Evolutionary conservation across 2,329 filamentous ascomycete genomes (phyloP), one percentile per base, ranked within the genome.

Genomic region (Phaeosphaeriaceae sp.): DNA sequence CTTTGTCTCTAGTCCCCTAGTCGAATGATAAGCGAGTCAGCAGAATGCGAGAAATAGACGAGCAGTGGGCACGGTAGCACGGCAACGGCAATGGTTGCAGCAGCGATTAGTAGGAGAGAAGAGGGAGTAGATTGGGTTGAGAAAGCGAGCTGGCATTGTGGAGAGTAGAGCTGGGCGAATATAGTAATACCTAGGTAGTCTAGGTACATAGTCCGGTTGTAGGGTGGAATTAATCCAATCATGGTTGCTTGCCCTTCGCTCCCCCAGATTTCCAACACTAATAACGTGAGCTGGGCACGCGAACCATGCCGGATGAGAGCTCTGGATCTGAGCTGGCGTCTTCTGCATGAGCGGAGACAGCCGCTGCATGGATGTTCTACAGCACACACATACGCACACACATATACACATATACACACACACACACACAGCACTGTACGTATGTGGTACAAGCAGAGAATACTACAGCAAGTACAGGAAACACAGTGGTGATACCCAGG

Each of bases 21-120:
- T 54, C 50, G 61, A 63, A 50, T 58, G 64, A 65, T 64, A 66
- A 68, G 68, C 48, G 52, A 60, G 54, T 56, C 55, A 62, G 57
- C 56, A 53, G 34, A 52, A 46, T 43, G 47, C 43, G 36, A 48
- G 44, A 42, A 35, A 46, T 38, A 49, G 42, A 46, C 16, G 39
- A 43, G 41, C 35, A 18, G 41, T 29, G n/a, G 18, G 40, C 29
- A 30, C 37, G 42, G 53, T 45, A 43, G 50, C 54, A 62, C 60
- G 45, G 50, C 43, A 41, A 23, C 23, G 23, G 23, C 23, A 48
- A 44, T 26, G 38, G 37, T 32, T 16, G 40, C 26, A 50, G 56
- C 33, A 49, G 23, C 42, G 34, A 33, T 44, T 35, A 38, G 46
- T 33, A 43, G 46, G 33, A 30, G 44, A 28, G 40, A 8, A 18